Percentiles rank a stretch among this genome's conserved stretches.
Evolutionary conservation across 2,329 filamentous ascomycete genomes (phyloP).

Genomic region (Colletotrichum gigasporum): DNA sequence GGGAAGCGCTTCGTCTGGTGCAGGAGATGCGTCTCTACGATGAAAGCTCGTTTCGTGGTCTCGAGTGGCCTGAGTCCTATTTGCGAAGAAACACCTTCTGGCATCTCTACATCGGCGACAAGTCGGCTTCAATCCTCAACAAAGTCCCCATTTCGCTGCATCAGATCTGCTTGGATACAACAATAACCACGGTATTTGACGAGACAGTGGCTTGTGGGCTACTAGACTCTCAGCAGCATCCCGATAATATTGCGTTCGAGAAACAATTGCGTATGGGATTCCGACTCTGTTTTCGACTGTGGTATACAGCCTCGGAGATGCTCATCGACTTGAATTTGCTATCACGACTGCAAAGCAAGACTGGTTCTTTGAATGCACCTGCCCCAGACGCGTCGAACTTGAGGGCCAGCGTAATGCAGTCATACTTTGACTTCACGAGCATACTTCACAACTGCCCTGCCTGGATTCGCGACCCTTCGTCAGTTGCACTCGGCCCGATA

Average conservation of each 20-base stretch:
- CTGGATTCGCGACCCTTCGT: slow-evolving; percentile 14
- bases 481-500: rapidly evolving
- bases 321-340: slow-evolving; percentile 16
- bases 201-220: background rate
- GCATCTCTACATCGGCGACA: slow-evolving; percentile 52
- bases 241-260: background rate
- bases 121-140: slow-evolving; percentile 50
- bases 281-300: background rate
- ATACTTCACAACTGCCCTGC: slow-evolving; percentile 26
- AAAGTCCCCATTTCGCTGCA: slow-evolving; percentile 54
- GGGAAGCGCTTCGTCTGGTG: slow-evolving; percentile 51
- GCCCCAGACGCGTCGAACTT: background rate
- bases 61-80: slow-evolving; percentile 48
- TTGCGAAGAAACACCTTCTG: slow-evolving; percentile 47
- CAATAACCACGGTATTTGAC: slow-evolving; percentile 43
- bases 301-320: slow-evolving; percentile 18
- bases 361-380: background rate
- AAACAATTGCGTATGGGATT: background rate
- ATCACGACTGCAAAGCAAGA: background rate
- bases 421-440: slow-evolving; percentile 36
- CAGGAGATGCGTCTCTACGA: slow-evolving; percentile 54
- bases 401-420: slow-evolving; percentile 34
- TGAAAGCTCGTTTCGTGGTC: slow-evolving; percentile 45
- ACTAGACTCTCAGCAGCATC: background rate
- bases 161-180: slow-evolving; percentile 50